Conservation (phyloP, 2,329 filamentous ascomycete genomes). For the Fusarium musae region DNA sequence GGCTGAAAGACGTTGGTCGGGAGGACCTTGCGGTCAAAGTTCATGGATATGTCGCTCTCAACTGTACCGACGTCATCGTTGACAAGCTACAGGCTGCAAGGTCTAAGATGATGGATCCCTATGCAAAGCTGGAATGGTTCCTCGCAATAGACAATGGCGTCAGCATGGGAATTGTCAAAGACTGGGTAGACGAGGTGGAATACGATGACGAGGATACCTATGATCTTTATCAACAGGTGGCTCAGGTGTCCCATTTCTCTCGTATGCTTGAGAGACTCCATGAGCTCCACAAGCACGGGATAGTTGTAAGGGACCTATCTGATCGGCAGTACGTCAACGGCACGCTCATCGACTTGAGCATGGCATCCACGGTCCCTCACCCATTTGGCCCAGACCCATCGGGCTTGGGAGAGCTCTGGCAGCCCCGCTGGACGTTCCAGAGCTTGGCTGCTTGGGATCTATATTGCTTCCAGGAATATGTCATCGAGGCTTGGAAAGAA, state of each 20-base stretch:
- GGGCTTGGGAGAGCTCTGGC: background rate
- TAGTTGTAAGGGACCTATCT: background rate
- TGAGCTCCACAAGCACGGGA: background rate
- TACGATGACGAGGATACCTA: background rate
- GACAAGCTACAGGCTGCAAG: background rate
- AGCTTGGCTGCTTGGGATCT: conserved; percentile 19
- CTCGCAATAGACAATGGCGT: accelerated
- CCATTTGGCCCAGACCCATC: background rate
- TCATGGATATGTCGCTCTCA: conserved; percentile 1
- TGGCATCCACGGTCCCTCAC: background rate
- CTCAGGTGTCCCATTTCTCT: background rate
- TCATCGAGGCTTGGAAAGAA: background rate
- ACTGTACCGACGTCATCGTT: background rate
- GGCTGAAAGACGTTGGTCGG: background rate
- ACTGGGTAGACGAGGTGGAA: conserved; percentile 6
- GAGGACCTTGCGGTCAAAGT: conserved; percentile 12
- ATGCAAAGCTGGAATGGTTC: background rate
- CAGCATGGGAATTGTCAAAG: conserved; percentile 9
- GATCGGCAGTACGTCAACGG: conserved; percentile 13
- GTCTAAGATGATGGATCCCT: accelerated
- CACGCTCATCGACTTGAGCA: conserved; percentile 6
- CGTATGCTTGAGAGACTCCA: conserved; percentile 8
- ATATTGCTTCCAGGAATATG: background rate
- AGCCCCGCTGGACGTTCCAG: conserved; percentile 7
- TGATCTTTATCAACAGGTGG: background rate